Evolutionary conservation across 768 basidiomycete species (phyloP), one percentile per base, ranked within the genome.

Genomic region (Lactifluus subvellereus): DNA sequence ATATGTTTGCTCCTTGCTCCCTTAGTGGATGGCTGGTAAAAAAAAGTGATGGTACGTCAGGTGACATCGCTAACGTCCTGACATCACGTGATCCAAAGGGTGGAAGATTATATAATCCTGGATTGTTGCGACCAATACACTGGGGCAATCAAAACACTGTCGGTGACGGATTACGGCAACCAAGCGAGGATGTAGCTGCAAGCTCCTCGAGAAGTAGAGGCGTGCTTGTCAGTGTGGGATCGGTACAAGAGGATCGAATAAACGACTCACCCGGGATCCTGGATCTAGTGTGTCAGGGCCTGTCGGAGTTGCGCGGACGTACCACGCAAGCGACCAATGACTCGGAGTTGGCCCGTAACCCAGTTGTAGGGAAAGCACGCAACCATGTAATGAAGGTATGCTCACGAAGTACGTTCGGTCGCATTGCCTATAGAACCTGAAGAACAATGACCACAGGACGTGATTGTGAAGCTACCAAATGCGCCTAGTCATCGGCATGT

Each of bases 351-450:
- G 10, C 20, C 18, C 33, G 53, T 20, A 14, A 22, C 32, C 32
- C 30, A 20, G 13, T 1, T 75, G 75, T 66, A 67, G 70, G 22
- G 69, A 76, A 60, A 13, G 16, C 16, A 20, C 1, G 4, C n/a
- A 48, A 48, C 14, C 4, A 48, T 14, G 20, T 20, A 10, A 27
- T 27, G 4, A 27, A 48, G 22, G 47, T 14, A 5, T 48, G 22
- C 2, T 20, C 45, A 45, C 9, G 16, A 20, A 20, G 45, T 20
- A 27, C 20, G 4, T 5, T 27, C 45, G 20, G 45, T 10, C 10
- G 5, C 47, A 10, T 48, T 48, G 22, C 45, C 9, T 4, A 8
- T 22, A 8, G 10, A 22, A 11, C 11, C n/a, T 27, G 22, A 27
- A 5, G 0, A 22, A 13, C 22, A 48, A 11, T 13, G 11, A 48